These are phyloP conservation scores for Tolypocladium amazonense DNA, from an alignment of 2,329 filamentous ascomycete species.

Conservation along the genomic window DNA sequence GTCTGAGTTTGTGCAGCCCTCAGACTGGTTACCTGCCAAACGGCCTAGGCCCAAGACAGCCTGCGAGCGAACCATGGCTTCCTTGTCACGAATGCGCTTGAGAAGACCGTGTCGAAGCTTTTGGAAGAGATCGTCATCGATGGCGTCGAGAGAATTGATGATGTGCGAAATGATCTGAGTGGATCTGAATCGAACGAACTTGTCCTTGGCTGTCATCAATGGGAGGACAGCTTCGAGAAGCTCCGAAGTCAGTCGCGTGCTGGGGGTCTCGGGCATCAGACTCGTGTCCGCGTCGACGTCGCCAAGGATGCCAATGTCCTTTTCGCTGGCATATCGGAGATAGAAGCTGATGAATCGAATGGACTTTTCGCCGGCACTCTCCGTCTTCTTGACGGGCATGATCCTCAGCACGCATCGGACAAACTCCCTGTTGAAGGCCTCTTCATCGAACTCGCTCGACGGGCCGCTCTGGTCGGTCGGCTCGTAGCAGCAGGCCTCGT, in stretches of 20 bases:
- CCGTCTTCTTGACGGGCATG: conserved; percentile 83
- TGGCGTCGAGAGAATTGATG: conserved; percentile 82
- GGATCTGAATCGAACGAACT: conserved; percentile 78
- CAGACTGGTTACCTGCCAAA: conserved; percentile 67
- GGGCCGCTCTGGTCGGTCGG: conserved; percentile 40
- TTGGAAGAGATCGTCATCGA: conserved; percentile 86
- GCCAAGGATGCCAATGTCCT: conserved; percentile 58
- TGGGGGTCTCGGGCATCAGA: conserved; percentile 72
- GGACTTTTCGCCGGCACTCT: conserved; percentile 74
- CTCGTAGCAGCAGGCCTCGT: conserved; percentile 71
- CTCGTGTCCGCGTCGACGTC: conserved; percentile 58
- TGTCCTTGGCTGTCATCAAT: conserved; percentile 80
- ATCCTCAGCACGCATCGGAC: conserved; percentile 71
- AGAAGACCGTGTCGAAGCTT: conserved; percentile 68
- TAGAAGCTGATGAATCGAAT: conserved; percentile 85
- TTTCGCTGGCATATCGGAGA: conserved; percentile 59
- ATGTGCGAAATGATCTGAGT: conserved; percentile 87
- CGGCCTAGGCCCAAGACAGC: conserved; percentile 84
- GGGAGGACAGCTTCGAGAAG: conserved; percentile 66
- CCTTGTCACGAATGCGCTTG: conserved; percentile 86
- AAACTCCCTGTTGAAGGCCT: conserved; percentile 81
- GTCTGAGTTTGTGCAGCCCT: conserved; percentile 59
- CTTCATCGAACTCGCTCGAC: conserved; percentile 64
- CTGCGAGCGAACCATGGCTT: conserved; percentile 83
- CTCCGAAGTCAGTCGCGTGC: conserved; percentile 62